These are phyloP conservation scores for Pseudogymnoascus sp. DNA, from an alignment of 2,329 filamentous ascomycete species.

Conservation along the genomic window DNA sequence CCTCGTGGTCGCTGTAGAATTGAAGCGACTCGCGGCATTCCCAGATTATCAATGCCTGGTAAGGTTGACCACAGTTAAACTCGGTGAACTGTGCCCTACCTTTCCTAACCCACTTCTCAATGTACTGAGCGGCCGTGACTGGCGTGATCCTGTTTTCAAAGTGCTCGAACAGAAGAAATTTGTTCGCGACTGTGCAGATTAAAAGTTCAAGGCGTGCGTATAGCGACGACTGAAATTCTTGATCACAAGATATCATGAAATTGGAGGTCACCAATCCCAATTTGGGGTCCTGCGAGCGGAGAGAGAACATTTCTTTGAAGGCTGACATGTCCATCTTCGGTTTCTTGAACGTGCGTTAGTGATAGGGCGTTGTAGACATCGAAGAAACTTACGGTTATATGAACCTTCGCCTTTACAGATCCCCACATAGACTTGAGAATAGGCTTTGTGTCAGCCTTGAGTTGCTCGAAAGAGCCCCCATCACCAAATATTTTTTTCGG, in stretches of 20 bases:
- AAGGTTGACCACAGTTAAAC: conserved; percentile 44
- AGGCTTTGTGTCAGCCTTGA: not conserved
- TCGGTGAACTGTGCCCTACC: conserved; percentile 40
- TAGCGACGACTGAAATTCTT: not conserved
- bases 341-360: not conserved
- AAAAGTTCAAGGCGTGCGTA: not conserved
- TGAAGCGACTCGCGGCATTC: conserved; percentile 36
- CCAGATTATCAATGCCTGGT: conserved; percentile 39
- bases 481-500: not conserved
- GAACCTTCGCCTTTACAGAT: not conserved
- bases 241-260: conserved; percentile 7
- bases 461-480: not conserved
- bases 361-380: not conserved
- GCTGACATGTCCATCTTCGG: not conserved
- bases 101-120: conserved; percentile 32
- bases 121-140: conserved; percentile 27
- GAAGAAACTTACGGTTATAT: not conserved
- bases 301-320: conserved; percentile 1
- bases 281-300: not conserved
- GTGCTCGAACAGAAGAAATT: conserved; percentile 36
- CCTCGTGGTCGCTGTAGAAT: conserved; percentile 36
- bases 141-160: conserved; percentile 31
- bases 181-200: conserved; percentile 28
- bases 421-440: conserved; percentile 5
- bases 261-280: not conserved